Evolutionary conservation across 2,329 filamentous ascomycete species (phyloP).

Genomic region (Daldinia sp.): DNA sequence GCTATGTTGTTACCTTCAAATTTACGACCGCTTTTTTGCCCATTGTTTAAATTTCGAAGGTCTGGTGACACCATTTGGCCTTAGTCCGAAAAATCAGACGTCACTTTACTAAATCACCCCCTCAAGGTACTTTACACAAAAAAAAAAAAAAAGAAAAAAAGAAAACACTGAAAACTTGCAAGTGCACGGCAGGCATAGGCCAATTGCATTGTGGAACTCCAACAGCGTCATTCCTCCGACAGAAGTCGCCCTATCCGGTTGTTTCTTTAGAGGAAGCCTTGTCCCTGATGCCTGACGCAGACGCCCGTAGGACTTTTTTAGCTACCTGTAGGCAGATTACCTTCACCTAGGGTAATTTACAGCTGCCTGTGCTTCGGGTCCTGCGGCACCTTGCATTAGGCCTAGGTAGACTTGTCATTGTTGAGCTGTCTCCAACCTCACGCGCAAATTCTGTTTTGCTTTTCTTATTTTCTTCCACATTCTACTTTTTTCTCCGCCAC

Average conservation of each 20-base stretch:
- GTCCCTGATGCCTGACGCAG: slow-evolving; percentile 25
- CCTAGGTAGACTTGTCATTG: slow-evolving; percentile 17
- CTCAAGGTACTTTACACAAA: too few species aligned
- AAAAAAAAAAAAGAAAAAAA: too few species aligned
- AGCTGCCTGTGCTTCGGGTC: slow-evolving; percentile 26
- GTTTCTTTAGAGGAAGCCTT: slow-evolving; percentile 18
- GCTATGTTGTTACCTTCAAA: not conserved
- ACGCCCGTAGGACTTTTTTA: slow-evolving; percentile 14
- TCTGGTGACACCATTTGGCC: slow-evolving; percentile 18
- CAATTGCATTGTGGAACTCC: slow-evolving; percentile 30
- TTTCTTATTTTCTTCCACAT: slow-evolving; percentile 13
- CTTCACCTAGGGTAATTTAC: slow-evolving; percentile 10
- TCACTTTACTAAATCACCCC: slow-evolving; percentile 8
- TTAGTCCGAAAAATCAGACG: slow-evolving; percentile 17
- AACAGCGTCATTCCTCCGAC: slow-evolving; percentile 29
- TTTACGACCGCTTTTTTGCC: not conserved
- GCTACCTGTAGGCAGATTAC: slow-evolving; percentile 14
- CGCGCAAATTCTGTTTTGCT: slow-evolving; percentile 5
- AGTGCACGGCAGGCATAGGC: slow-evolving; percentile 29
- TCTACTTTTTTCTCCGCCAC: slow-evolving; percentile 19
- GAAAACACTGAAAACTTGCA: slow-evolving; percentile 17
- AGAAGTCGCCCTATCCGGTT: slow-evolving; percentile 13
- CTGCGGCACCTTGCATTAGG: slow-evolving; percentile 33
- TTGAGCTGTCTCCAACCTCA: slow-evolving; percentile 20
- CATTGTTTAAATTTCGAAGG: not conserved